Evolutionary conservation across 164 flowering plant species (phyloP), one percentile per base, ranked within the genome.

Genomic region (Nymphaea thermarum): DNA sequence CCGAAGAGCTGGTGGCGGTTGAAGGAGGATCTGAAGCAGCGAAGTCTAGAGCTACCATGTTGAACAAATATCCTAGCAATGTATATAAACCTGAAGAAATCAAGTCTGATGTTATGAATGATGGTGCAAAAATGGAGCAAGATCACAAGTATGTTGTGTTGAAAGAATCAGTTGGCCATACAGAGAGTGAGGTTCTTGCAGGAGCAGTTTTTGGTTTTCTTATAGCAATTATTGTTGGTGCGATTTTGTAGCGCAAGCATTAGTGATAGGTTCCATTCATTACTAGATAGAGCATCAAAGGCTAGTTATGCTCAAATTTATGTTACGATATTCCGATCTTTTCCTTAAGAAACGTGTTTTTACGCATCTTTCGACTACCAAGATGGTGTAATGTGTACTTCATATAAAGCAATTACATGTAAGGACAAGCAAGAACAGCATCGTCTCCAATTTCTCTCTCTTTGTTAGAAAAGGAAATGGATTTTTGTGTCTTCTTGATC

Each of bases 101-200:
- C 64, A 41, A 62, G 62, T 43, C 12, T 62, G 43, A 55, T 43
- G 0, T 43, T 51, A 17, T 8, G 6, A 36, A 61, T 10, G 72
- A 66, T 62, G 75, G 44, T 14, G 70, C 66, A 65, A 73, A 72
- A 67, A 55, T 43, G 17, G 43, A 47, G 42, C 51, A 66, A 17
- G 60, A 25, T 36, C 17, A 11, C 25, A 60, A 43, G n/a, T 36
- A 43, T 42, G 41, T 67, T 17, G 73, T 72, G 53, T 63, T 87
- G 43, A 85, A 92, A 82, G 96, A 92, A 75, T 75, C 89, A 42
- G 68, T 92, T 61, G 98, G 96, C 2, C 98, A 92, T 71, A 85
- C 93, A 14, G 86, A 86, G 76, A 66, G 78, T 67, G 90, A 92
- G 82, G 96, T 89, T 60, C 16, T 79, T 66, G 98, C 90, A 10